Base-by-base conservation (phyloP, 2,329 filamentous ascomycete genomes). In the Chaetomium sp. region DNA sequence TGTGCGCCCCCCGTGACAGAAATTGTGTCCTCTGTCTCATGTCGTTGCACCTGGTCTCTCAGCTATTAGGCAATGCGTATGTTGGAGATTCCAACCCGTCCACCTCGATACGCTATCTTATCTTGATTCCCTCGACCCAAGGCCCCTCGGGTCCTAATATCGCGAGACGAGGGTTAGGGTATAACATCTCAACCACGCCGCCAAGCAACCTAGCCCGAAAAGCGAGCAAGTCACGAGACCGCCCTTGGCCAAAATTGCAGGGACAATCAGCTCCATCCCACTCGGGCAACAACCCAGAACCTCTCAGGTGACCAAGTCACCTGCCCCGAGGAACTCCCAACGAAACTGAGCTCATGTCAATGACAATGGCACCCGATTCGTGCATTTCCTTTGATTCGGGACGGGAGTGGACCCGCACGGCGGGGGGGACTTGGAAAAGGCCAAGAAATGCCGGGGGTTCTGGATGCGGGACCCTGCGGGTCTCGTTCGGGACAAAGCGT, bases 401-500 rank as follows among this genome's bases (percentile, higher is more conserved):
- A 53, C n/a, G n/a, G n/a, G n/a, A 19, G 10, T n/a, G 23, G 3
- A 19, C 38, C 38, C 38, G 33, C 9, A 35, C 33, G 33, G 33
- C 33, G 33, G 31, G 31, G 31, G 33, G 10, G 31, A 33, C 31
- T 4, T 35, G 33, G 33, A 2, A 6, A 51, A 12, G 19, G 66
- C 64, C 62, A 68, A 68, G 66, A 66, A 64, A 57, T 66, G 66
- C 66, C 66, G 64, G 53, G 53, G 49, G 38, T 7, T 60, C 57
- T 63, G 60, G 63, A 67, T 64, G 54, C 58, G 53, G 60, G 47
- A 54, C 56, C 10, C 2, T 45, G 57, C 51, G 60, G 57, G 56
- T 49, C 35, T 16, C 47, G 57, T 21, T 66, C 66, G 67, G 67
- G 67, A 67, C 62, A 65, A 64, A 65, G 62, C 60, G 55, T 50